Conservation (phyloP, 352 stramenopile species). For the Globisporangium okanoganense region DNA sequence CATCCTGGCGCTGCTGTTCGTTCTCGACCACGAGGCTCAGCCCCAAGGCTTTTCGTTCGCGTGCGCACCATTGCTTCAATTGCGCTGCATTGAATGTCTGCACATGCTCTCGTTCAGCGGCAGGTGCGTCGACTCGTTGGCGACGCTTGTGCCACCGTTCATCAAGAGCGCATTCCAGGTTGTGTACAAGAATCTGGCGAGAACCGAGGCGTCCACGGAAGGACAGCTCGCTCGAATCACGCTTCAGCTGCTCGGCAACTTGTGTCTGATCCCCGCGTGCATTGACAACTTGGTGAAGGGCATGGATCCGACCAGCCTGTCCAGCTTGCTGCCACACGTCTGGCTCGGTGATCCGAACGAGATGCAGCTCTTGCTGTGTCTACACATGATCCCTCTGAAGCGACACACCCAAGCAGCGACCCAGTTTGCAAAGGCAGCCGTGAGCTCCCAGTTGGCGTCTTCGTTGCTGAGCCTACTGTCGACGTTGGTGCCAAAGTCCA, state of each 20-base stretch:
- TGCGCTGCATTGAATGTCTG: slow-evolving; percentile 83
- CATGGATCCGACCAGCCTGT: slow-evolving; percentile 76
- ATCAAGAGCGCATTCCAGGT: slow-evolving; percentile 84
- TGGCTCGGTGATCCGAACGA: slow-evolving; percentile 77
- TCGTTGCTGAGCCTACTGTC: slow-evolving; percentile 81
- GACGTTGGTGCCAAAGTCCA: slow-evolving; percentile 76
- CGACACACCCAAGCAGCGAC: slow-evolving; percentile 82
- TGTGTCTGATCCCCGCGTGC: slow-evolving; percentile 82
- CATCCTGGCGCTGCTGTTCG: slow-evolving; percentile 63
- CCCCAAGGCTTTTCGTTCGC: slow-evolving; percentile 78
- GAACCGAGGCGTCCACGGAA: slow-evolving; percentile 76
- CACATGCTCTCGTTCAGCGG: slow-evolving; percentile 87
- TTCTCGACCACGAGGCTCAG: slow-evolving; percentile 80
- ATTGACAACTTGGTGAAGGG: slow-evolving; percentile 87
- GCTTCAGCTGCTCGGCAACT: slow-evolving; percentile 77
- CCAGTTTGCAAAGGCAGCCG: slow-evolving; percentile 75
- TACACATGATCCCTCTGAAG: slow-evolving; percentile 88
- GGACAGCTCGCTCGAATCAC: slow-evolving; percentile 76
- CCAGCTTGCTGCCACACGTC: slow-evolving; percentile 66
- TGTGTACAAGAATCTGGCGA: slow-evolving; percentile 79
- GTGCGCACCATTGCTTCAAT: slow-evolving; percentile 64
- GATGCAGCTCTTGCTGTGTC: slow-evolving; percentile 78
- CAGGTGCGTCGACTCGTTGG: slow-evolving; percentile 72
- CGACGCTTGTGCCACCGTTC: slow-evolving; percentile 72
- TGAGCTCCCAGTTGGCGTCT: slow-evolving; percentile 75